These are phyloP conservation scores for Suillus occidentalis DNA, from an alignment of 768 basidiomycete species.

Conservation along the genomic window DNA sequence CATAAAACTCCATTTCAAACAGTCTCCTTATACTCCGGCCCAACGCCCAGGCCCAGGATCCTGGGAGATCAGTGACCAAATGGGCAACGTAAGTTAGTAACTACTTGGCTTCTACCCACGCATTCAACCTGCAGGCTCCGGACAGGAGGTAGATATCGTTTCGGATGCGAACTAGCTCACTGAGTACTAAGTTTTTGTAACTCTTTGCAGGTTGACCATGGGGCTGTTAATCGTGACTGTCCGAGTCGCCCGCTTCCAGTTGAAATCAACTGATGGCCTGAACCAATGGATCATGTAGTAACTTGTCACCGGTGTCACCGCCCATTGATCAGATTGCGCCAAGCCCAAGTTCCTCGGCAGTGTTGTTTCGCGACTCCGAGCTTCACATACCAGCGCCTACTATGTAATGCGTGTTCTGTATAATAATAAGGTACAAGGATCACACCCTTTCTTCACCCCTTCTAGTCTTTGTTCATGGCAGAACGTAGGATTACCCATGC, in stretches of 20 bases:
- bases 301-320: not conserved
- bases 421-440: not conserved
- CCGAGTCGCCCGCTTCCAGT: too few species aligned
- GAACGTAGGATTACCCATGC: constrained; percentile 1
- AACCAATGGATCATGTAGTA: not conserved
- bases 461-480: constrained; percentile 2
- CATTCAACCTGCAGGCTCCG: not conserved
- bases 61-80: not conserved
- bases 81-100: too few species aligned
- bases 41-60: not conserved
- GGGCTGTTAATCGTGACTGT: too few species aligned
- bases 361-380: not conserved
- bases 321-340: not conserved
- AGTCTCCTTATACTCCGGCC: too few species aligned
- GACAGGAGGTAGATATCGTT: not conserved
- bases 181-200: not conserved
- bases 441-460: not conserved
- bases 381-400: constrained; percentile 4
- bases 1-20: too few species aligned
- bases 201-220: too few species aligned
- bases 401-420: not conserved
- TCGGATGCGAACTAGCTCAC: not conserved
- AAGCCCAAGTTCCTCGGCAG: not conserved
- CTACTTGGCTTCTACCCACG: not conserved
- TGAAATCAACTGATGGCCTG: not conserved